phyloP scores from a whole-genome alignment of 2,329 filamentous ascomycete species.

The Monosporascus sp. region DNA sequence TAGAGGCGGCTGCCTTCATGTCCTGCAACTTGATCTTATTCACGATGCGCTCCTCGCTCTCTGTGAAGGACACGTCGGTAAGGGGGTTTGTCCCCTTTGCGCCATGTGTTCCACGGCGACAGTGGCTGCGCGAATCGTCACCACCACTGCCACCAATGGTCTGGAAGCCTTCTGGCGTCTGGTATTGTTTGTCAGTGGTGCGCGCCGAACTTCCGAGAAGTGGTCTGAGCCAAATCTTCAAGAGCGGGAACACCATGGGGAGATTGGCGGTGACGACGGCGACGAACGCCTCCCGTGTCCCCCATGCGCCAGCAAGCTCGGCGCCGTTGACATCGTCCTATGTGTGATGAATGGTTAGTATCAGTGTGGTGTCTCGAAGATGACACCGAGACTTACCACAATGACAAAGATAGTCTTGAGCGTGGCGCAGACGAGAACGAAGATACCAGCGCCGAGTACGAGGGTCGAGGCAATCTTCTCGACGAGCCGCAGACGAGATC shows the following conservation, averaged over 20 bases:
- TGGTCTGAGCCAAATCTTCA: constrained; percentile 32
- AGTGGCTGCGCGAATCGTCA: constrained; percentile 5
- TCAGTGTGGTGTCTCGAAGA: not conserved
- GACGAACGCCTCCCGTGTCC: constrained; percentile 37
- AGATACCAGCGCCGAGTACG: constrained; percentile 32
- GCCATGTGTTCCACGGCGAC: constrained; percentile 12
- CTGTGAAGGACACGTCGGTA: constrained; percentile 33
- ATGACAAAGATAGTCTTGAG: constrained; percentile 32
- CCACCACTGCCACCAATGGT: constrained; percentile 32
- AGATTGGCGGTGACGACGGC: constrained; percentile 37
- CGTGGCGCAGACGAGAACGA: constrained; percentile 32
- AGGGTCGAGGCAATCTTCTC: constrained; percentile 32
- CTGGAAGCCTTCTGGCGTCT: constrained; percentile 21
- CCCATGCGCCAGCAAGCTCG: constrained; percentile 36
- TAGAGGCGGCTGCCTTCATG: constrained; percentile 7
- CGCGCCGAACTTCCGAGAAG: constrained; percentile 25
- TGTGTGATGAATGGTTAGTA: not conserved
- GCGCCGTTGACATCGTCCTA: constrained; percentile 35
- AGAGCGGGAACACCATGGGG: constrained; percentile 38
- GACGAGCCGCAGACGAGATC: constrained; percentile 26
- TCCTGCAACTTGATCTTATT: constrained; percentile 33
- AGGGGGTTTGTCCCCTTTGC: constrained; percentile 24
- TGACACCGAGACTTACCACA: constrained; percentile 15
- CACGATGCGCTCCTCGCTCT: constrained; percentile 40
- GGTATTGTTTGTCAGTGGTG: constrained; percentile 31